Percentiles rank a stretch among this genome's conserved stretches.
Evolutionary conservation across 805 yeast species (phyloP).

Genomic region (Yarrowia porcina): DNA sequence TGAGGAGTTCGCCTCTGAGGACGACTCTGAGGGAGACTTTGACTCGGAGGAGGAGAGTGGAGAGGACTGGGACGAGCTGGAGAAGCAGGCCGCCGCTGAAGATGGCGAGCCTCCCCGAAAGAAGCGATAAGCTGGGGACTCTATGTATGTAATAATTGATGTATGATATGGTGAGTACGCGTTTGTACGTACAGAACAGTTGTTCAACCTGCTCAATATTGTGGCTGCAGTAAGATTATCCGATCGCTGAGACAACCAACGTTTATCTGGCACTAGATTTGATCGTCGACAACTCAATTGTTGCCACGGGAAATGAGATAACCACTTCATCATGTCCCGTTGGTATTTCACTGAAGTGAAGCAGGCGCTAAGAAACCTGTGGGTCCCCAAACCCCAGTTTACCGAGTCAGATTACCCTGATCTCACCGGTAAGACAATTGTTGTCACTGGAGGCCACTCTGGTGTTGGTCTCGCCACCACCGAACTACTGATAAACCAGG

Average conservation of each 20-base stretch:
- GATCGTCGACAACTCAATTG: too few species aligned
- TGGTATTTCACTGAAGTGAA: neutral
- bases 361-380: neutral
- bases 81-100: slow-evolving; percentile 50
- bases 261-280: too few species aligned
- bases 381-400: neutral
- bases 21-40: slow-evolving; percentile 40
- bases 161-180: neutral
- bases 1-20: slow-evolving; percentile 42
- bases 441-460: neutral
- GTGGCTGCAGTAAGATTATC: too few species aligned
- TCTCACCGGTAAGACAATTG: neutral
- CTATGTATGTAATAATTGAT: neutral
- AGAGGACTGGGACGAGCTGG: slow-evolving; percentile 59
- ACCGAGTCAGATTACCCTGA: neutral
- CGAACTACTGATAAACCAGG: neutral
- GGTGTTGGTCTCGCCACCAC: neutral
- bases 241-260: too few species aligned
- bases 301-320: too few species aligned
- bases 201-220: too few species aligned
- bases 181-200: too few species aligned
- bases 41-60: slow-evolving; percentile 38
- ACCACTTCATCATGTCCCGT: neutral
- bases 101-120: slow-evolving; percentile 34
- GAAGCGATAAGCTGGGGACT: slow-evolving; percentile 24